These are phyloP conservation scores for Ophiostoma quercus DNA, from an alignment of 2,329 filamentous ascomycete species.

Conservation along the genomic window DNA sequence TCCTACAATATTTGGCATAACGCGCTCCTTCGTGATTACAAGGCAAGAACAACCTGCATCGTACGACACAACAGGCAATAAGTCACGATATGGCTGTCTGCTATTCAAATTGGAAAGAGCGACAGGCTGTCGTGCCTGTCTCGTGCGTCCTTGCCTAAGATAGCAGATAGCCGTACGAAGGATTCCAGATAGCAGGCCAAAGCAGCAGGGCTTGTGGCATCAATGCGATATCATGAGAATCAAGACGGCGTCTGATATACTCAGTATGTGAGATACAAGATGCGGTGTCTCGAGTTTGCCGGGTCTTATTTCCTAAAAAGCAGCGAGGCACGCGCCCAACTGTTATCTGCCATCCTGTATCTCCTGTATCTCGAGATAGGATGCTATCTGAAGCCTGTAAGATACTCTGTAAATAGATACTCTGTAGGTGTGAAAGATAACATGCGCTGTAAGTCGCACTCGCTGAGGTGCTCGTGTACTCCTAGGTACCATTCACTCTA, in stretches of 20 bases:
- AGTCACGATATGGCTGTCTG: neutral
- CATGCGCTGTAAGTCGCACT: no score
- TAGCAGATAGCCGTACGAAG: neutral
- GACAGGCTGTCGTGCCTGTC: neutral
- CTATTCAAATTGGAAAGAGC: neutral
- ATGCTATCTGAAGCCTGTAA: no score
- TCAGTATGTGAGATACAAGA: neutral
- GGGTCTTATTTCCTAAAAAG: neutral
- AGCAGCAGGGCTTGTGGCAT: neutral
- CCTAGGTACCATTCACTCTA: neutral
- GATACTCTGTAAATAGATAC: no score
- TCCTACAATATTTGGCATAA: neutral
- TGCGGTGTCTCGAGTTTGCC: neutral
- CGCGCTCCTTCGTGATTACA: neutral
- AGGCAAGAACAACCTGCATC: neutral
- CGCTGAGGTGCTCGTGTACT: no score
- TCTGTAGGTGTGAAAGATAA: no score
- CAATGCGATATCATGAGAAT: neutral
- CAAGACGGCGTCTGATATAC: neutral
- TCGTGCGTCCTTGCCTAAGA: neutral
- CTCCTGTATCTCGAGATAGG: neutral
- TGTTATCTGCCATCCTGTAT: neutral
- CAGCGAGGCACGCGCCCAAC: neutral
- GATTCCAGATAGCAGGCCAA: neutral
- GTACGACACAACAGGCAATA: neutral